Evolutionary conservation across 768 basidiomycete genomes (phyloP), one percentile per base, ranked within the genome.

Genomic region (Infundibulicybe gibba): DNA sequence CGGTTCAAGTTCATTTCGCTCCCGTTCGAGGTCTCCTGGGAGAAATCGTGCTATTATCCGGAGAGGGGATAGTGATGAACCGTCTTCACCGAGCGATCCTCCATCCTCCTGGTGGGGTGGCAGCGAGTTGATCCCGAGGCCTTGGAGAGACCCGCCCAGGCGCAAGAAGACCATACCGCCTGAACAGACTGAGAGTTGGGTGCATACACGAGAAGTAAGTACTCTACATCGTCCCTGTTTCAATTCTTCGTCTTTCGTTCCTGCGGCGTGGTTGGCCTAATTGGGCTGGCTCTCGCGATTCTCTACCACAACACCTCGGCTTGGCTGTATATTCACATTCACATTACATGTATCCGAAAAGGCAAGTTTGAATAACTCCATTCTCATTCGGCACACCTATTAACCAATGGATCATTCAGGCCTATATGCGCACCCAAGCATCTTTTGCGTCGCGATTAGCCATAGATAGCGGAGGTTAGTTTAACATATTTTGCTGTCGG

Each of bases 181-280:
- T 31, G 72, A 74, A 35, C 72, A 74, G 41, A 63, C 61, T 10
- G 65, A 69, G 32, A 69, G 66, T 5, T 64, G 65, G 53, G 54
- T 67, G 32, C 61, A 64, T 34, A 74, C 72, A 2, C 59, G 64
- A 17, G 54, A 63, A 53, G 71, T 70, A 38, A 43, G 61, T 51
- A 35, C 30, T 40, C 34, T 31, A 49, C 14, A 16, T 32, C 35
- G 35, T 40, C 16, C 17, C 20, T 34, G 21, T 31, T 32, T 47
- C 21, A n/a, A 40, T 43, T 48, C 52, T 13, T 47, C 40, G 32
- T 45, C 9, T 12, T 44, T 46, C 30, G 30, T 42, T 34, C 8
- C 8, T 8, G 25, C 8, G 25, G 25, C 25, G 25, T 8, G 25
- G 25, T 25, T 25, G 25, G 25, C 25, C 25, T 25, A 25, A 25